A percentile compares a stretch with the other conserved stretches of the same genome.
These are phyloP conservation scores for Penicillium coffeae DNA, from an alignment of 495 filamentous ascomycete genomes.

Conservation along the genomic window DNA sequence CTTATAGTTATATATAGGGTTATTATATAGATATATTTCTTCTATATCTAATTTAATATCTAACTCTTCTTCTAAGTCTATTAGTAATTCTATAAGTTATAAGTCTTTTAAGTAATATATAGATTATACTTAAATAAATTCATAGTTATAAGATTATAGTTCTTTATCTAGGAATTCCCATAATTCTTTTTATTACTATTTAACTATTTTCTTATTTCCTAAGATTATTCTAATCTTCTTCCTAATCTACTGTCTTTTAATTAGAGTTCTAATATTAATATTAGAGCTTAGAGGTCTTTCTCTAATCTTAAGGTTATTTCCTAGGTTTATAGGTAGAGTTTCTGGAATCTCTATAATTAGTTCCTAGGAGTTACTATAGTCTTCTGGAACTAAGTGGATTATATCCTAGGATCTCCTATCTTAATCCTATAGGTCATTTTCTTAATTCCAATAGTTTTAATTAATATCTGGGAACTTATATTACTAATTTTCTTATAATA, in stretches of 20 bases:
- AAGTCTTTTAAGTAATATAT: no score
- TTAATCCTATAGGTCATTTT: neutral
- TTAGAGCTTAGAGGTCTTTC: neutral
- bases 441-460: neutral
- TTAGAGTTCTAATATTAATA: neutral
- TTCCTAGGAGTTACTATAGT: no score
- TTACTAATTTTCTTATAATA: conserved; percentile 1
- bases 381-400: no score
- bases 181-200: neutral
- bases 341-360: neutral
- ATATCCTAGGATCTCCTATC: neutral
- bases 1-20: neutral
- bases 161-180: neutral
- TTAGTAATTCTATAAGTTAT: no score
- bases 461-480: neutral
- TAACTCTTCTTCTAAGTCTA: no score
- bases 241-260: neutral
- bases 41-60: no score
- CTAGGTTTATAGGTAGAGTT: neutral
- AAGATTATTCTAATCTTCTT: neutral
- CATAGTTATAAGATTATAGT: neutral
- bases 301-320: neutral
- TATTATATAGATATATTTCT: conserved; percentile 2
- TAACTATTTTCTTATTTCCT: no score
- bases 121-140: no score